Evolutionary conservation across 176 grass and related monocot genomes (phyloP).

Genomic region (Saccharum officinarum): DNA sequence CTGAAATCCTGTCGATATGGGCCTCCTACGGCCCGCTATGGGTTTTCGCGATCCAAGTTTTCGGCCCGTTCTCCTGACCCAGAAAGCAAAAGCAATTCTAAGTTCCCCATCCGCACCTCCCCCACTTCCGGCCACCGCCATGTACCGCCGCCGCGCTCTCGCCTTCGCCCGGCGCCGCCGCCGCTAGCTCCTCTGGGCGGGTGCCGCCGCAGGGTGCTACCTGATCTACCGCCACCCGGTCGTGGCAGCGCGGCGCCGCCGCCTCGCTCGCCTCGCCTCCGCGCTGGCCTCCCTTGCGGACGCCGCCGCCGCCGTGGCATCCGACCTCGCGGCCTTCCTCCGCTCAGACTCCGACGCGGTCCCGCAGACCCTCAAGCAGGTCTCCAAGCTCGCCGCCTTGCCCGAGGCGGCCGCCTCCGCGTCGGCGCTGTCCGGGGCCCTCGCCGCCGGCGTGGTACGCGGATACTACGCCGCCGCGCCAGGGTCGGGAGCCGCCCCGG

Average conservation of each 20-base stretch:
- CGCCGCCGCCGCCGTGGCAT: slow-evolving; percentile 47
- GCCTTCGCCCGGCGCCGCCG: slow-evolving; percentile 50
- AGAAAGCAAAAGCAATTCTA: too few relatives aligned
- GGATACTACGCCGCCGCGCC: slow-evolving; percentile 26
- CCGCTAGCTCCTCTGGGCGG: slow-evolving; percentile 41
- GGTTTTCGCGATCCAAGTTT: too few relatives aligned
- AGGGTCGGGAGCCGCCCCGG: not conserved
- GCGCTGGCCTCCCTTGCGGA: slow-evolving; percentile 53
- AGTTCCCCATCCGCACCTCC: not conserved
- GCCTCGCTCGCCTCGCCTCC: slow-evolving; percentile 48
- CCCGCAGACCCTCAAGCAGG: slow-evolving; percentile 51
- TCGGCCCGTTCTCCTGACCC: too few relatives aligned
- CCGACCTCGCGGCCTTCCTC: slow-evolving; percentile 52
- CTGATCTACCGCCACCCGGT: slow-evolving; percentile 65
- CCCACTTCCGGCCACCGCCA: slow-evolving; percentile 22
- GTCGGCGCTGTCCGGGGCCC: slow-evolving; percentile 56
- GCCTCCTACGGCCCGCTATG: too few relatives aligned
- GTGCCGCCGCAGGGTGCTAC: slow-evolving; percentile 31
- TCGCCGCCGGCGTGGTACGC: slow-evolving; percentile 53
- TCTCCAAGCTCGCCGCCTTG: slow-evolving; percentile 58
- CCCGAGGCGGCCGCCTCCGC: slow-evolving; percentile 49
- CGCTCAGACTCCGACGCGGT: slow-evolving; percentile 52
- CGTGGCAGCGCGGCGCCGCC: slow-evolving; percentile 44
- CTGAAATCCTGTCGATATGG: too few relatives aligned
- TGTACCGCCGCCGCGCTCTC: slow-evolving; percentile 27